Evolutionary conservation across 495 filamentous ascomycete genomes (phyloP), one percentile per base, ranked within the genome.

Genomic region (Cairneyella variabilis): DNA sequence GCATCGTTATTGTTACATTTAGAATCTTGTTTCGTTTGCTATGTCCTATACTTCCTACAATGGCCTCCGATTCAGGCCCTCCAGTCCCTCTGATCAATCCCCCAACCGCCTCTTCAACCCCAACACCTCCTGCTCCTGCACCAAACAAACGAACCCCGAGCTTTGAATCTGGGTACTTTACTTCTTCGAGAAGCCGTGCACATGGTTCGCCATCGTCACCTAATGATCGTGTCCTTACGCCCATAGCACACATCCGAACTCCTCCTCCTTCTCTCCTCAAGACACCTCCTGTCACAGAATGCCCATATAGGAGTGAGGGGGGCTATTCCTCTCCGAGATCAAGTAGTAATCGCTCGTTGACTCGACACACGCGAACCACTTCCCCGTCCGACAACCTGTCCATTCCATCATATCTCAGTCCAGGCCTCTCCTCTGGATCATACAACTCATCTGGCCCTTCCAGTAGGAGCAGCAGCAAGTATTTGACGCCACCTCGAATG

Each of bases 331-430:
- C 6, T 32, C 28, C 6, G 28, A 6, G 28, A 32, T 6, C 7
- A 7, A 14, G 28, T 32, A 6, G 28, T n/a, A 14, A 6, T 14
- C 28, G 6, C 28, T 32, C 28, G 28, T 32, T 14, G 46, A 6
- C 30, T 14, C 40, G 41, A 8, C 40, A 45, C 37, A 52, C 32
- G 9, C 38, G 28, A 14, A 30, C 48, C 1, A 37, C 22, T 37
- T 41, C 55, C 11, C 48, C 41, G 8, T 53, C 30, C 8, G 55
- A 53, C 5, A 28, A 32, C 23, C 27, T 43, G 14, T 53, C 55
- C 11, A 51, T 37, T 17, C 23, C 36, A 27, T 21, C 18, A 30
- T 50, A 12, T 14, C 4, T 28, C 17, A 44, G 48, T 18, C 28
- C 30, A 10, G 26, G 38, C 28, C 3, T n/a, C 7, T 56, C 54